Evolutionary conservation across 306 rosid species (phyloP).

Genomic region (Citrullus mucosospermus): DNA sequence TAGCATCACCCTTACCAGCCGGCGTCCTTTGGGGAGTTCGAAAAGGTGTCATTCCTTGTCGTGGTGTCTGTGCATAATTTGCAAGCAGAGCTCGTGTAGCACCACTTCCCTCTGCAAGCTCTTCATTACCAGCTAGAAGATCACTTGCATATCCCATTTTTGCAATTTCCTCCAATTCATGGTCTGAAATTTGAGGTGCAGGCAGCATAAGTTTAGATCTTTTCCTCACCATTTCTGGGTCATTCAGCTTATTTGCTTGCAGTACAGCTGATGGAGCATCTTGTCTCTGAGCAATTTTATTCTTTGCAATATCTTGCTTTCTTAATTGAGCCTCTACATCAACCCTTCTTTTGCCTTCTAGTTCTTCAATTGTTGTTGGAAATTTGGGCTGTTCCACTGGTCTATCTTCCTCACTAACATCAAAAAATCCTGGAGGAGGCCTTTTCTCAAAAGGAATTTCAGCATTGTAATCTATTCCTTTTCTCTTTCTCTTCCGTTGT

Average conservation of each 20-base stretch:
- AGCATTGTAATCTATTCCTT: slow-evolving; percentile 83
- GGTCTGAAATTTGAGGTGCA: slow-evolving; percentile 87
- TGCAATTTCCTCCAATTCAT: slow-evolving; percentile 89
- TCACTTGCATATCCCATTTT: slow-evolving; percentile 93
- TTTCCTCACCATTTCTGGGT: slow-evolving; percentile 85
- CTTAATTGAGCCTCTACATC: slow-evolving; percentile 72
- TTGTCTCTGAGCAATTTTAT: slow-evolving; percentile 78
- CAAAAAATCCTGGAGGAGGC: slow-evolving; percentile 90
- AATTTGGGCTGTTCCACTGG: slow-evolving; percentile 59
- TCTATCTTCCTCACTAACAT: slow-evolving; percentile 65
- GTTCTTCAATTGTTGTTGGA: slow-evolving; percentile 90
- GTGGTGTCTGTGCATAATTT: slow-evolving; percentile 76
- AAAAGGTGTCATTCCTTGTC: slow-evolving; percentile 60
- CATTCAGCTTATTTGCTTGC: slow-evolving; percentile 87
- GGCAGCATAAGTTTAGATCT: slow-evolving; percentile 94
- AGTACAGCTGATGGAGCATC: slow-evolving; percentile 84
- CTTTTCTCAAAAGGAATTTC: slow-evolving; percentile 92
- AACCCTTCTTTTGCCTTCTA: slow-evolving; percentile 80
- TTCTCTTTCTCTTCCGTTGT: slow-evolving; percentile 82
- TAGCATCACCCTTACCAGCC: slow-evolving; percentile 81
- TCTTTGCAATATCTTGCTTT: slow-evolving; percentile 78
- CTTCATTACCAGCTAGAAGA: slow-evolving; percentile 63
- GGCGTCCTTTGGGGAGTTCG: slow-evolving; percentile 95
- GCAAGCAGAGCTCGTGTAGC: slow-evolving; percentile 86
- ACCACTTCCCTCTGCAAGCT: slow-evolving; percentile 57